A percentile compares a stretch with the other conserved stretches of the same genome.
Conservation (phyloP, 257 asterid genomes). For the Paulownia fortunei region DNA sequence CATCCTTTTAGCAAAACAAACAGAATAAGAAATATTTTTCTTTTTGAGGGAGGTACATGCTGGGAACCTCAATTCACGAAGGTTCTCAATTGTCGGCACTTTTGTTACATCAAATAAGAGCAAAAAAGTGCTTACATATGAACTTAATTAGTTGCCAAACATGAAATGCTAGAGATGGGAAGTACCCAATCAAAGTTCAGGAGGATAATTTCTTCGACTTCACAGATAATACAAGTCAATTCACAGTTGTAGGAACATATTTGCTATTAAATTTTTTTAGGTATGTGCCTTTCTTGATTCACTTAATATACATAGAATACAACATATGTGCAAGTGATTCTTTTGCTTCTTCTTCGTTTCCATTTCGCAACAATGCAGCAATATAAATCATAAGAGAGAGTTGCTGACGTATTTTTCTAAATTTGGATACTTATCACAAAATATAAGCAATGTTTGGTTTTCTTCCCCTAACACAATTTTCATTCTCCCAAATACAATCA, state of each 20-base stretch:
- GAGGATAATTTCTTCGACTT: neutral
- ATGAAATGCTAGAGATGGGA: neutral
- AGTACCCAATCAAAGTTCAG: neutral
- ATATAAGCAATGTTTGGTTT: too few relatives aligned
- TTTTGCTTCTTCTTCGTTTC: neutral
- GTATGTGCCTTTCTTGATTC: neutral
- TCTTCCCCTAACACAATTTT: too few relatives aligned
- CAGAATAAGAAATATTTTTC: neutral
- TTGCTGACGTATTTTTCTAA: neutral
- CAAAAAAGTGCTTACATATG: neutral
- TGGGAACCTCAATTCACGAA: neutral
- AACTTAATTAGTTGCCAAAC: neutral
- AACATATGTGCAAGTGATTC: neutral
- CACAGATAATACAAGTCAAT: neutral
- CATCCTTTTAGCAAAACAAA: neutral
- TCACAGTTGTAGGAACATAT: neutral
- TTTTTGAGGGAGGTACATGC: neutral
- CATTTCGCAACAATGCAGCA: neutral
- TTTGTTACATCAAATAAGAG: neutral
- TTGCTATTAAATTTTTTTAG: neutral
- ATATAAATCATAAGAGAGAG: neutral
- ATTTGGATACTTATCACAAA: neutral
- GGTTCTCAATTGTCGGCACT: neutral
- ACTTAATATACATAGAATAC: neutral
- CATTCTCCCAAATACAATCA: too few relatives aligned